These are phyloP conservation scores for Pouteria glomerata DNA, from an alignment of 148 eudicot genomes.

Conservation along the genomic window DNA sequence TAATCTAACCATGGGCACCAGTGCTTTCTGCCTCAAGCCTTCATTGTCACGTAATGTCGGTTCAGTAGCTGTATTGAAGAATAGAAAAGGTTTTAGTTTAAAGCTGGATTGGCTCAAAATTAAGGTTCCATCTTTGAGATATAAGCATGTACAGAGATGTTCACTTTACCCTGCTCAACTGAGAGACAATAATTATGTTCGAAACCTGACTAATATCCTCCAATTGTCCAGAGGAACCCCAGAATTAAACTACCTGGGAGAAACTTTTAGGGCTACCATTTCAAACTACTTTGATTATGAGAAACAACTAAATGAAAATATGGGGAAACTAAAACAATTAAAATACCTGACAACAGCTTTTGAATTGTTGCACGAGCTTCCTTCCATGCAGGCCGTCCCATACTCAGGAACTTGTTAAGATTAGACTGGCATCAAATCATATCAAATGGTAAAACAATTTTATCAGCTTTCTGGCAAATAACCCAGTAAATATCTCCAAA, in stretches of 20 bases:
- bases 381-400: constrained; percentile 96
- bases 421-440: constrained; percentile 51
- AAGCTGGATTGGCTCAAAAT: background rate
- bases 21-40: constrained; percentile 60
- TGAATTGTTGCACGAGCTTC: constrained; percentile 91
- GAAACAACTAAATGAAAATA: background rate
- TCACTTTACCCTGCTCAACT: background rate
- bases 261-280: background rate
- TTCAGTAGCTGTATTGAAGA: constrained; percentile 49
- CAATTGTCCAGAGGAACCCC: background rate
- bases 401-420: constrained; percentile 64
- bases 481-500: background rate
- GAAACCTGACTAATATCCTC: background rate
- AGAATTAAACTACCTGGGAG: background rate
- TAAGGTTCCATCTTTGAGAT: background rate
- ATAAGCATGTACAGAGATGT: background rate
- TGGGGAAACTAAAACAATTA: background rate
- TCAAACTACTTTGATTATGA: background rate
- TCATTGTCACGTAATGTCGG: constrained; percentile 72
- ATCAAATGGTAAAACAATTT: background rate
- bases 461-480: background rate
- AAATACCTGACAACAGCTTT: constrained; percentile 71
- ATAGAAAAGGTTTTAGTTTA: background rate
- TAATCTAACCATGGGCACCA: constrained; percentile 53
- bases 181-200: background rate